phyloP scores from a whole-genome alignment of 352 stramenopile species.

The Globisporangium paroecandrum region DNA sequence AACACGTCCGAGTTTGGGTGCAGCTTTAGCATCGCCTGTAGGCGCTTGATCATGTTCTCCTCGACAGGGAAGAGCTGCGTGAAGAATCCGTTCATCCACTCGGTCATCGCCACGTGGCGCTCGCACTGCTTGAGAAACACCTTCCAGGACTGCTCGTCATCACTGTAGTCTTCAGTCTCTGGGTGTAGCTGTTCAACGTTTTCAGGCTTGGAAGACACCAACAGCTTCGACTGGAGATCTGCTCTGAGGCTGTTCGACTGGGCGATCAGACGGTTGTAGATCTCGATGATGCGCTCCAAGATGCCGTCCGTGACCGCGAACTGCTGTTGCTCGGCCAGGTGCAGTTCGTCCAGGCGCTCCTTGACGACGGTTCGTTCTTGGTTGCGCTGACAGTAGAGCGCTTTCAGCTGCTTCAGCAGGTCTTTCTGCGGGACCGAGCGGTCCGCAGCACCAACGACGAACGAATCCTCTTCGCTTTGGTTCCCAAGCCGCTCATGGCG shows the following conservation, averaged over 20 bases:
- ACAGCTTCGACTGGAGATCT: slow-evolving; percentile 20
- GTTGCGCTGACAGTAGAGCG: slow-evolving; percentile 19
- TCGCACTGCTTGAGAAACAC: slow-evolving; percentile 12
- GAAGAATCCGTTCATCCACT: slow-evolving; percentile 47
- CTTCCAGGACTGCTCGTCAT: slow-evolving; percentile 7
- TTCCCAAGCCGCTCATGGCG: neutral
- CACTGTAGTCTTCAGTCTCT: slow-evolving; percentile 2
- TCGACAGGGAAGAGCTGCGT: slow-evolving; percentile 33
- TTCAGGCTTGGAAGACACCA: neutral
- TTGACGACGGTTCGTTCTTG: slow-evolving; percentile 25
- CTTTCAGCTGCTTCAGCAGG: neutral
- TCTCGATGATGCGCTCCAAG: slow-evolving; percentile 18
- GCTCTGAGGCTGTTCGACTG: slow-evolving; percentile 13
- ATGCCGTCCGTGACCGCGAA: slow-evolving; percentile 21
- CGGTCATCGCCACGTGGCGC: slow-evolving; percentile 26
- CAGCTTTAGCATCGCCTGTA: slow-evolving; percentile 31
- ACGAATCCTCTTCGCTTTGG: neutral
- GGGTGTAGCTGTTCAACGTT: neutral
- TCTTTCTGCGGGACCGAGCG: neutral
- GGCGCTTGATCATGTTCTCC: slow-evolving; percentile 28
- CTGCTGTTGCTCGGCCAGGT: slow-evolving; percentile 33
- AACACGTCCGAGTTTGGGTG: slow-evolving; percentile 17
- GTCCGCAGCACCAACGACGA: neutral
- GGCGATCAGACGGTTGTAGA: slow-evolving; percentile 25
- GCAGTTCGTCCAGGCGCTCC: slow-evolving; percentile 37